Base-by-base conservation (phyloP, 495 filamentous ascomycete genomes). In the Lentithecium fluviatile region DNA sequence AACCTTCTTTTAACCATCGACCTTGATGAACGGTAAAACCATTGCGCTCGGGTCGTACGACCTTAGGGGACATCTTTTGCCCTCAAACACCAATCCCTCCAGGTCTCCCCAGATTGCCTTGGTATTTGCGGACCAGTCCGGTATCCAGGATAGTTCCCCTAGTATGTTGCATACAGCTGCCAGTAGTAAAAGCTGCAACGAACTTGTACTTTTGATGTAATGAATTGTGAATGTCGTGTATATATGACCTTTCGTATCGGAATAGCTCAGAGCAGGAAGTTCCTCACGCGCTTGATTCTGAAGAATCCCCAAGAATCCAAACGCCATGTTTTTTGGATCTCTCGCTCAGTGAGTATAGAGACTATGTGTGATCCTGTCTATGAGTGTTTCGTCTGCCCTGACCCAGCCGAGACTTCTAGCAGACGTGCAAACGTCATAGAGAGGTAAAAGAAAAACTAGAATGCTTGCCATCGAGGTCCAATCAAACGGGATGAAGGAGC, bases 141-240 rank as follows among this genome's bases (percentile, higher is more conserved):
- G 52, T 5, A 56, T 37, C 52, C 52, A 56, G n/a, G 37, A 45
- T n/a, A 37, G 52, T n/a, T 46, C 20, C 17, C 38, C 52, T 0
- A 37, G 37, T 1, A 45, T 12, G 36, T 25, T 23, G 13, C 25
- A 13, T n/a, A 15, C 20, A 21, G 52, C 6, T 7, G 52, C 52
- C 8, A 25, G 37, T 20, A 56, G 32, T 19, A 56, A 15, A 10
- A 26, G 26, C 2, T 43, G 13, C 17, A 56, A 37, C 36, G 34
- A 37, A 7, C 11, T 38, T 12, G 15, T 53, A 7, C 6, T 53
- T 13, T 13, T n/a, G 36, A 53, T n/a, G 17, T 38, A n/a, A 20
- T 37, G 29, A 21, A 6, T 7, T 1, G 50, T 21, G 21, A 53
- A 40, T 11, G 19, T 36, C 15, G 13, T 19, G 19, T 53, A 53